These are phyloP conservation scores for Epichloe baconii DNA, from an alignment of 2,329 filamentous ascomycete species.

Conservation along the genomic window DNA sequence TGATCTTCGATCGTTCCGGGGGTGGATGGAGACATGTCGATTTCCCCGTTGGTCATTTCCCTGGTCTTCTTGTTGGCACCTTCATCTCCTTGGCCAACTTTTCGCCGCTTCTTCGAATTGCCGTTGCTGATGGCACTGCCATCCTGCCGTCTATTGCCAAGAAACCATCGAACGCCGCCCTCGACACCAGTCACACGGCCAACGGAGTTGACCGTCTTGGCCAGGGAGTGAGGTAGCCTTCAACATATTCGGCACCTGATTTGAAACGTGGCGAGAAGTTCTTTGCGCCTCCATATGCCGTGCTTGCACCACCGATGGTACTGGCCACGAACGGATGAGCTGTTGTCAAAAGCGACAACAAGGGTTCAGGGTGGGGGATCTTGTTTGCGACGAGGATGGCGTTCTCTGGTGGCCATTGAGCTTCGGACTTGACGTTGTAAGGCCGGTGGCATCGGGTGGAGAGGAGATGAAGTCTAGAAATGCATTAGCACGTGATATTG, in stretches of 20 bases:
- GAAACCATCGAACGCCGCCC: constrained; percentile 71
- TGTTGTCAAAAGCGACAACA: constrained; percentile 75
- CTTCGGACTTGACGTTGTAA: constrained; percentile 25
- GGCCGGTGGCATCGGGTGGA: constrained; percentile 34
- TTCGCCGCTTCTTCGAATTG: constrained; percentile 45
- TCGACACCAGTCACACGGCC: constrained; percentile 80
- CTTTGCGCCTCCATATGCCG: constrained; percentile 77
- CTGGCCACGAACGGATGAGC: constrained; percentile 77
- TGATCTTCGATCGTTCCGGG: constrained; percentile 34
- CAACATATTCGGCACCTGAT: constrained; percentile 81
- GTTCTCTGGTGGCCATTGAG: constrained; percentile 1
- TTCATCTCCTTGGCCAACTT: constrained; percentile 32
- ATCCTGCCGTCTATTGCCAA: constrained; percentile 44
- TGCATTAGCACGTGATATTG: not conserved
- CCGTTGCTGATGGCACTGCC: constrained; percentile 30
- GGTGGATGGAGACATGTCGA: constrained; percentile 16
- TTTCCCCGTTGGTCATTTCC: constrained; percentile 2
- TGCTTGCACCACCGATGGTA: constrained; percentile 72
- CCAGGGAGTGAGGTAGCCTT: constrained; percentile 74
- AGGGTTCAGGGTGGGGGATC: constrained; percentile 55
- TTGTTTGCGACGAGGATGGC: constrained; percentile 5
- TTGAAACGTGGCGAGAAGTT: constrained; percentile 82
- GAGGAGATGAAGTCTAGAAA: constrained; percentile 52
- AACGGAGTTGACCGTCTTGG: constrained; percentile 74
- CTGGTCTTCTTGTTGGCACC: constrained; percentile 10